phyloP scores from a whole-genome alignment of 169 alveolate genomes.

The Plasmodium gallinaceum region DNA sequence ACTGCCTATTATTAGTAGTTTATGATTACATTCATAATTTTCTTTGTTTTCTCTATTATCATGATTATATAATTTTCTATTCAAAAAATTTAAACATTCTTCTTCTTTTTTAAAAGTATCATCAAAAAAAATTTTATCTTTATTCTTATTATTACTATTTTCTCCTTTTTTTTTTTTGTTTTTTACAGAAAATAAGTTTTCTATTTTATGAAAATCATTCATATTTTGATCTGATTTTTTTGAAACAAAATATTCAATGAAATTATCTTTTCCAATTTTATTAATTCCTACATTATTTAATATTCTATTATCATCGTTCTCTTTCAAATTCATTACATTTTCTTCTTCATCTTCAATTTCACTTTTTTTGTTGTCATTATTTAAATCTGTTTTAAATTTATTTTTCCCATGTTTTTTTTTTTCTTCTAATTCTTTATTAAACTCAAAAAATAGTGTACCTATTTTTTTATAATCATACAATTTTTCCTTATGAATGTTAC shows the following conservation, averaged over 20 bases:
- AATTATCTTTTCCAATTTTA: not conserved
- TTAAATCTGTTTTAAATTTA: not conserved
- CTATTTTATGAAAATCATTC: constrained; percentile 25
- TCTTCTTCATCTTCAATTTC: not conserved
- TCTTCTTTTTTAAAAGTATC: not conserved
- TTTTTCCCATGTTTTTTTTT: not conserved
- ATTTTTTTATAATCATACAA: constrained; percentile 44
- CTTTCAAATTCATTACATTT: not conserved
- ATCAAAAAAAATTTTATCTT: constrained; percentile 8
- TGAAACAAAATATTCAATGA: constrained; percentile 13
- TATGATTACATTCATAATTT: constrained; percentile 10
- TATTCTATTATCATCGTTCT: not conserved
- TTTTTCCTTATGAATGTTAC: constrained; percentile 31
- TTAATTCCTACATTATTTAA: not conserved
- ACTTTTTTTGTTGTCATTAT: constrained; percentile 1
- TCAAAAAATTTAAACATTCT: constrained; percentile 4
- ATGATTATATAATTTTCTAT: not conserved
- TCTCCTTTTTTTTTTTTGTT: constrained; percentile 5
- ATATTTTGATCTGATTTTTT: constrained; percentile 3
- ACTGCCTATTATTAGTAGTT: constrained; percentile 80
- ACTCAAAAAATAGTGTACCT: not conserved
- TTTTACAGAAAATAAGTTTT: constrained; percentile 19
- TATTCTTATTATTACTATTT: not conserved
- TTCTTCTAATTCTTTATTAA: constrained; percentile 29
- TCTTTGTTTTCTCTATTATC: not conserved